Evolutionary conservation across 495 filamentous ascomycete species (phyloP).

Genomic region (Apodospora peruviana): DNA sequence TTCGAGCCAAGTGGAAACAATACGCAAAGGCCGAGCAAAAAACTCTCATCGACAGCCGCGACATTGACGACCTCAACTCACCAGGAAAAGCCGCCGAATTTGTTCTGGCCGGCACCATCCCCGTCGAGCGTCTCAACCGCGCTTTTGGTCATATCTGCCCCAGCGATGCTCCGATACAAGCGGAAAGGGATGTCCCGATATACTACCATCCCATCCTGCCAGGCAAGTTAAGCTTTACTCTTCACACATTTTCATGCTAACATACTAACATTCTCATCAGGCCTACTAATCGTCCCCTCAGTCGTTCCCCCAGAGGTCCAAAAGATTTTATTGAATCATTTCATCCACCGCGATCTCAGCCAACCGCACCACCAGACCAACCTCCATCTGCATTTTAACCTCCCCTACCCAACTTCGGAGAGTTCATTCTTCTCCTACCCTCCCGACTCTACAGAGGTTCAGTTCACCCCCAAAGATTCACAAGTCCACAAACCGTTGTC

Average conservation of each 20-base stretch:
- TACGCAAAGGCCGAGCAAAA: conserved; percentile 36
- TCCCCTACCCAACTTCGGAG: conserved; percentile 55
- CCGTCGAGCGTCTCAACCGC: conserved; percentile 26
- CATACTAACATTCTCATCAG: conserved; percentile 33
- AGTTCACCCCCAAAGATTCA: conserved; percentile 63
- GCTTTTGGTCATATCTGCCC: conserved; percentile 32
- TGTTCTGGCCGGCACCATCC: conserved; percentile 29
- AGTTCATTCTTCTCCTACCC: conserved; percentile 44
- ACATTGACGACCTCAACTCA: conserved; percentile 38
- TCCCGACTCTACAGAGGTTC: conserved; percentile 22
- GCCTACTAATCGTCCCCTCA: conserved; percentile 67
- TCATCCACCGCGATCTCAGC: conserved; percentile 78
- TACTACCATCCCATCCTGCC: conserved; percentile 34
- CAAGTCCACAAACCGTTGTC: conserved; percentile 62
- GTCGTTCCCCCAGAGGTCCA: conserved; percentile 66
- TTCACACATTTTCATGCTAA: not conserved
- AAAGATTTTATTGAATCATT: conserved; percentile 54
- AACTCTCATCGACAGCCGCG: conserved; percentile 29
- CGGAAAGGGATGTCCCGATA: conserved; percentile 24
- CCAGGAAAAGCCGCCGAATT: conserved; percentile 26
- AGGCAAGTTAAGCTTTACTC: conserved; percentile 29
- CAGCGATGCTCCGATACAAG: conserved; percentile 10
- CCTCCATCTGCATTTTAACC: conserved; percentile 72
- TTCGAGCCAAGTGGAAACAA: conserved; percentile 60
- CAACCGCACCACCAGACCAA: conserved; percentile 75